Evolutionary conservation across 768 basidiomycete genomes (phyloP).

Genomic region (Amanita rimosa): DNA sequence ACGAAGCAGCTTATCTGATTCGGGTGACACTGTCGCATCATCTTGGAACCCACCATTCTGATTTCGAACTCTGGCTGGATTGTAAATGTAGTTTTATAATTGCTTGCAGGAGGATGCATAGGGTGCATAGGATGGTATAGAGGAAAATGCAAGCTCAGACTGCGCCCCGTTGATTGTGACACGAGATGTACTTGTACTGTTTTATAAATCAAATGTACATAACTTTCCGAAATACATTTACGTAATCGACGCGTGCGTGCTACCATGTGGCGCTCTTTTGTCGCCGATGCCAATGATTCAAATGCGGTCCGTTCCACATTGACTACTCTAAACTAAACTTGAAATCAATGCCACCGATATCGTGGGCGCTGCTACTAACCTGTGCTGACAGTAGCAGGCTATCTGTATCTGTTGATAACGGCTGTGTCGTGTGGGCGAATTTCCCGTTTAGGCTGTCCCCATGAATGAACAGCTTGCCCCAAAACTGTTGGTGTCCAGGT

Average conservation of each 20-base stretch:
- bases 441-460: neutral
- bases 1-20: neutral
- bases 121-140: slow-evolving; percentile 8
- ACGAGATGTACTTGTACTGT: too few relatives aligned
- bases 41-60: slow-evolving; percentile 12
- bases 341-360: neutral
- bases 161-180: neutral
- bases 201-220: too few relatives aligned
- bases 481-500: neutral
- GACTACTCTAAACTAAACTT: neutral
- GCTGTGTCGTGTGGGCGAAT: neutral
- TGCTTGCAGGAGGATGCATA: slow-evolving; percentile 6
- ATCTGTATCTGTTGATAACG: too few relatives aligned
- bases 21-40: slow-evolving; percentile 12
- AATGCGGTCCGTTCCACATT: too few relatives aligned
- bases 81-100: slow-evolving; percentile 9
- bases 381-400: neutral
- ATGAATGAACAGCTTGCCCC: neutral
- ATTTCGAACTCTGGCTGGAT: slow-evolving; percentile 15
- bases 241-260: neutral
- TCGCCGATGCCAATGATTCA: too few relatives aligned
- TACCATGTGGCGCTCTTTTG: too few relatives aligned
- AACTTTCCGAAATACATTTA: neutral
- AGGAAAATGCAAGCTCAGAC: neutral
- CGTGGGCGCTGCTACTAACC: neutral